Conservation (phyloP, 495 filamentous ascomycete species). For the Patellaria atrata region DNA sequence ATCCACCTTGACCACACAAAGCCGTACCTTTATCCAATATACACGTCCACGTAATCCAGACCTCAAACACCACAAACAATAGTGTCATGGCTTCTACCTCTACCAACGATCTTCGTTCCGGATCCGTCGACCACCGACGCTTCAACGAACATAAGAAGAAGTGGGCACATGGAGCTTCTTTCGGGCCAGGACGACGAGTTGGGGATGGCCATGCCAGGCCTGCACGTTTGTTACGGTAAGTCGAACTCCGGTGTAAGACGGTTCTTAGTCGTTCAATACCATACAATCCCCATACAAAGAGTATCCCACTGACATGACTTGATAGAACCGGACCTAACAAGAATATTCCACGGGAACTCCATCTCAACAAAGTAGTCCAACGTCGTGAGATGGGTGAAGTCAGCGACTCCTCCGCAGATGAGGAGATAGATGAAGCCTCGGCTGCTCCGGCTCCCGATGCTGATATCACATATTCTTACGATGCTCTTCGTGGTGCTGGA, state of each 20-base stretch:
- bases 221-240: slow-evolving; percentile 12
- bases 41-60: slow-evolving; percentile 1
- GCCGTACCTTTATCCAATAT: slow-evolving; percentile 1
- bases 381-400: slow-evolving; percentile 21
- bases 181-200: slow-evolving; percentile 16
- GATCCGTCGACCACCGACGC: slow-evolving; percentile 27
- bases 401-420: slow-evolving; percentile 22
- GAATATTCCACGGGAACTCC: neutral
- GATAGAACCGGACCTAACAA: neutral
- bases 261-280: no score
- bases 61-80: neutral
- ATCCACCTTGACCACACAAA: slow-evolving; percentile 4
- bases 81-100: slow-evolving; percentile 25
- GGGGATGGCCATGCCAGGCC: slow-evolving; percentile 16
- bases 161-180: slow-evolving; percentile 33
- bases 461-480: slow-evolving; percentile 34
- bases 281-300: no score
- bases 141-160: slow-evolving; percentile 39
- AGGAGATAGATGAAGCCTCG: slow-evolving; percentile 28
- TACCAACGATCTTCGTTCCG: slow-evolving; percentile 29
- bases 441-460: slow-evolving; percentile 30
- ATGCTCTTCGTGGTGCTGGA: slow-evolving; percentile 30
- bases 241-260: no score
- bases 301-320: no score
- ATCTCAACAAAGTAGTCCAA: slow-evolving; percentile 10